phyloP scores from a whole-genome alignment of 768 basidiomycete genomes.

The Lactarius trivialis region DNA sequence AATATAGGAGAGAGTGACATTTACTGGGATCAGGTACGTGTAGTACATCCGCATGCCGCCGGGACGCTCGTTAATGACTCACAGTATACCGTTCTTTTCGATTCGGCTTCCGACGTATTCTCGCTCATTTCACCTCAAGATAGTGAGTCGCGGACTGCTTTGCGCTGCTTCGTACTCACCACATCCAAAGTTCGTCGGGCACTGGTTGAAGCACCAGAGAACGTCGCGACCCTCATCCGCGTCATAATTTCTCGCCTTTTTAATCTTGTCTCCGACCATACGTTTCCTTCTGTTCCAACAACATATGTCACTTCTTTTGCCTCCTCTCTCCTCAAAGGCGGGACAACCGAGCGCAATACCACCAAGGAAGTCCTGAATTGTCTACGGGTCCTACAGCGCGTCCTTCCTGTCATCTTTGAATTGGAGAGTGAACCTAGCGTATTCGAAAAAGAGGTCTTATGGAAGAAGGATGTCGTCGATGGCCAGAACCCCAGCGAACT shows the following conservation, averaged over 20 bases:
- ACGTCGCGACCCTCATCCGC: conserved; percentile 74
- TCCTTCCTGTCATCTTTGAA: conserved; percentile 87
- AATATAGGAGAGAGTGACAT: conserved; percentile 66
- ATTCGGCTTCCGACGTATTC: conserved; percentile 86
- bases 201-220: conserved; percentile 76
- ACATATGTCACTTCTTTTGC: conserved; percentile 60
- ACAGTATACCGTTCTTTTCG: conserved; percentile 80
- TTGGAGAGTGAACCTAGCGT: conserved; percentile 61
- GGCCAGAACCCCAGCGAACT: conserved; percentile 26
- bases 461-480: conserved; percentile 50
- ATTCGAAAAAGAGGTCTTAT: conserved; percentile 77
- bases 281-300: conserved; percentile 57
- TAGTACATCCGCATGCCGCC: not conserved
- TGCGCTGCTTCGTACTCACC: not conserved
- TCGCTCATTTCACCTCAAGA: conserved; percentile 41
- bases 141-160: not conserved
- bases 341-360: conserved; percentile 52
- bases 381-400: conserved; percentile 80
- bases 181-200: conserved; percentile 65
- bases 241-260: conserved; percentile 64
- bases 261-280: conserved; percentile 72
- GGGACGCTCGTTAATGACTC: not conserved
- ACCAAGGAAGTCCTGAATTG: conserved; percentile 89
- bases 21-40: conserved; percentile 86
- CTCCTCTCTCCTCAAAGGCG: conserved; percentile 60